Evolutionary conservation across 1,284 basidiomycete species (phyloP).

Genomic region (Polyporus tsugae): DNA sequence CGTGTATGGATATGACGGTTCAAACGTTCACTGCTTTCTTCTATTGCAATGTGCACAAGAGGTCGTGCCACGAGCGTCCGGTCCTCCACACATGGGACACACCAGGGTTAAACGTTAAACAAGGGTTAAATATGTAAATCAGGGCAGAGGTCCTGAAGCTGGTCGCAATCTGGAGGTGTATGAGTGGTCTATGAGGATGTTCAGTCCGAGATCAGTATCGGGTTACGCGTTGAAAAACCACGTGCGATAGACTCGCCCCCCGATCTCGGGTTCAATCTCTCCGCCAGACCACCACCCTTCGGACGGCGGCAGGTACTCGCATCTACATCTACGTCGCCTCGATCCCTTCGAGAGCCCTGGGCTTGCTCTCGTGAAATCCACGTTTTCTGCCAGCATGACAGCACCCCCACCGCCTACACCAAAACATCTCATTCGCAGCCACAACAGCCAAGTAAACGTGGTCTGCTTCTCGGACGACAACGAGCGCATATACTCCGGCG

Average conservation of each 20-base stretch:
- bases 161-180: no score
- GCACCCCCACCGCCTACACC: conserved; percentile 57
- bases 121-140: no score
- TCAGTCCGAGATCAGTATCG: conserved; percentile 3
- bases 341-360: background rate
- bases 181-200: background rate
- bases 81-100: no score
- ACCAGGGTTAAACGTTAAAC: no score
- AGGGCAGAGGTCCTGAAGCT: no score
- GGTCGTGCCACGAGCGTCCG: no score
- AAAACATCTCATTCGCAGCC: conserved; percentile 78
- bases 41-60: background rate
- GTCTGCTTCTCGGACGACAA: conserved; percentile 73
- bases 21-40: background rate
- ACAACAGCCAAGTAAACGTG: conserved; percentile 65
- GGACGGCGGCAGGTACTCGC: background rate
- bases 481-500: conserved; percentile 83
- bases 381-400: conserved; percentile 1
- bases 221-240: conserved; percentile 2
- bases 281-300: background rate
- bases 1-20: conserved; percentile 4
- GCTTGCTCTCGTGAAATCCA: background rate
- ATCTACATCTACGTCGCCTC: background rate
- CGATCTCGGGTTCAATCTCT: conserved; percentile 4
- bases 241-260: background rate